Evolutionary conservation across 2,329 filamentous ascomycete genomes (phyloP).

Genomic region (Colletotrichum navitas): DNA sequence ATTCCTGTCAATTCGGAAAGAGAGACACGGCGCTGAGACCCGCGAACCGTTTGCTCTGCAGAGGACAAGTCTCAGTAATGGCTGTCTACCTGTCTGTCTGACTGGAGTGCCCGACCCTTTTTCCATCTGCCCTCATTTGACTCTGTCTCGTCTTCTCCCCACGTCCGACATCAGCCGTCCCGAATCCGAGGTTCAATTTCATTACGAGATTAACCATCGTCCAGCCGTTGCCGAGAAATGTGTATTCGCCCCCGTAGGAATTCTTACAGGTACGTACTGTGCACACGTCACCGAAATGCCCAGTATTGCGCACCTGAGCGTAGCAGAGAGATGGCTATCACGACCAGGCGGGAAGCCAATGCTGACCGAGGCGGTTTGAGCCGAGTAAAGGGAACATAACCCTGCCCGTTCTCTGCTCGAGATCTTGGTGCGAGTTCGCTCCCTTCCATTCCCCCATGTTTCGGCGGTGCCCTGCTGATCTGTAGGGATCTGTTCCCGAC

Average conservation of each 20-base stretch:
- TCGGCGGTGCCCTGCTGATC: not conserved
- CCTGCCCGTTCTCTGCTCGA: not conserved
- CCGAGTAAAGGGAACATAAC: not conserved
- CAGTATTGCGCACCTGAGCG: not conserved
- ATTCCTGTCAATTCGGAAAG: constrained; percentile 18
- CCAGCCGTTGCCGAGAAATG: not conserved
- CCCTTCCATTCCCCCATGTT: constrained; percentile 32
- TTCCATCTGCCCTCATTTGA: not conserved
- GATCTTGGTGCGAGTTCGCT: constrained; percentile 11
- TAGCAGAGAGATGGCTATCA: not conserved
- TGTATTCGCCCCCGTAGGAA: not conserved
- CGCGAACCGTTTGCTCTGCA: constrained; percentile 11
- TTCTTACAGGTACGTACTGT: not conserved
- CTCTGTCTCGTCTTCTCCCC: not conserved
- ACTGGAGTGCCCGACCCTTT: not conserved
- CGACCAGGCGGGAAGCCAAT: not conserved
- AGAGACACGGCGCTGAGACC: constrained; percentile 1
- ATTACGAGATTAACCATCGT: not conserved
- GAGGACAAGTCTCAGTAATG: not conserved
- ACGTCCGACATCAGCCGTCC: not conserved
- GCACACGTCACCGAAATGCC: not conserved
- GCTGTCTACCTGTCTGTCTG: not conserved
- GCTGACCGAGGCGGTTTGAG: not conserved
- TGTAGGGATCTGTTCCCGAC: not conserved
- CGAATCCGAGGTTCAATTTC: not conserved